Base-by-base conservation (phyloP, 2,329 filamentous ascomycete species). In the Phyllachora maydis region DNA sequence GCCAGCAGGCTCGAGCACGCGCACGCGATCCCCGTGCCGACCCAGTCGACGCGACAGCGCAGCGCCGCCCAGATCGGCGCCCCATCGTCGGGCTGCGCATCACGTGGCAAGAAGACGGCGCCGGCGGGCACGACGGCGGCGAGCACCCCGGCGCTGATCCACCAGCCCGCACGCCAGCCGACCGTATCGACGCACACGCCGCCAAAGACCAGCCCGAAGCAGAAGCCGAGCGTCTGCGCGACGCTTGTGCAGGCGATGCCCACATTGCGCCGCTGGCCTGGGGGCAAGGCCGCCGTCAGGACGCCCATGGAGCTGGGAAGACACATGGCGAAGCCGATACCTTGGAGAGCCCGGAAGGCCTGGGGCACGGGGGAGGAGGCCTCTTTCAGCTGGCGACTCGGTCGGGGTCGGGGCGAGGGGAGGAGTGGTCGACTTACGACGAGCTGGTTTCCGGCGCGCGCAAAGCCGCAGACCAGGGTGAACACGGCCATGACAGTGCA, bases 171-270 rank as follows among this genome's bases (percentile, higher is more conserved):
- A 4, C 20, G 20, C 20, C 20, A 22, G 6, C 6, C 15, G 20
- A 22, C 8, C 6, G 8, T 22, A 6, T 14, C 20, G 6, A 14
- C 20, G 5, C 14, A 14, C 11, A 22, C 14, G 11, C 59, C 59
- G 7, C 51, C 56, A 1, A 61, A 30, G 2, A 64, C 50, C 0
- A 65, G 36, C 0, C 59, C 59, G 6, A 59, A 32, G 0, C 53
- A 56, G 31, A 59, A 64, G 0, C 59, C 59, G 0, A 63, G 35
- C 0, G 55, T 50, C 26, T 54, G 49, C 19, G 48, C 50, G 12
- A 57, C 34, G 0, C 59, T 55, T 5, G 59, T 27, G 26, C 47
- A 54, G 0, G 50, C 38, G 30, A 57, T 56, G 0, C 38, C 49
- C 2, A 55, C 24, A 24, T 56, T 56, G 1, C 53, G 41, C 1